Evolutionary conservation across 2,329 filamentous ascomycete species (phyloP).

Genomic region (Epichloe baconii): DNA sequence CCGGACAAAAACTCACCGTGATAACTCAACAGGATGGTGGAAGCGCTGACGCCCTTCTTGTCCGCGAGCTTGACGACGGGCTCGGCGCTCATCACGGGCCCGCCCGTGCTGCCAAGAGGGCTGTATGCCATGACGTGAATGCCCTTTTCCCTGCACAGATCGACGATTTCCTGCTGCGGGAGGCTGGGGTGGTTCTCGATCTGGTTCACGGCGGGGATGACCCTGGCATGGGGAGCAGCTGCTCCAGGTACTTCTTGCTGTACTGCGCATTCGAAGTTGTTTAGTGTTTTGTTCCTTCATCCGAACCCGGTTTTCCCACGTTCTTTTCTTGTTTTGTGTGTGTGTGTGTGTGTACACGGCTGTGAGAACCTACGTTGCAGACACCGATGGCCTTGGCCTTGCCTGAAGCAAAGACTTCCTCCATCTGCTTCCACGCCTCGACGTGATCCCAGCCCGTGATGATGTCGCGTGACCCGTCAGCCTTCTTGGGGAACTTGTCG

Average conservation of each 20-base stretch:
- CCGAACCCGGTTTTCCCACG: no score
- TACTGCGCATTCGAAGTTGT: constrained; percentile 24
- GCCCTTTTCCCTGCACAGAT: constrained; percentile 52
- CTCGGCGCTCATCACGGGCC: constrained; percentile 50
- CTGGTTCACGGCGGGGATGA: constrained; percentile 56
- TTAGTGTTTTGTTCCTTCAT: no score
- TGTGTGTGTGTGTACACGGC: not conserved
- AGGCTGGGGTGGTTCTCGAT: constrained; percentile 63
- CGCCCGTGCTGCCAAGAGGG: constrained; percentile 50
- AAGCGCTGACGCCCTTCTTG: constrained; percentile 47
- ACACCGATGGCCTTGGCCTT: constrained; percentile 43
- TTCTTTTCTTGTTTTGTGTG: not conserved
- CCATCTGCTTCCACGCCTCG: constrained; percentile 67
- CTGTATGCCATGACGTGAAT: constrained; percentile 64
- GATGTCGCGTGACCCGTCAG: constrained; percentile 64
- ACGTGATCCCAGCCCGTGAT: constrained; percentile 55
- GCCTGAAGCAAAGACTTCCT: constrained; percentile 47
- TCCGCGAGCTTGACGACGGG: constrained; percentile 50
- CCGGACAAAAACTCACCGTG: constrained; percentile 46
- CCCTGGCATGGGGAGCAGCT: constrained; percentile 35
- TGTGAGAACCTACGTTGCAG: constrained; percentile 31
- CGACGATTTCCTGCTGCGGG: constrained; percentile 59
- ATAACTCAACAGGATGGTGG: constrained; percentile 56
- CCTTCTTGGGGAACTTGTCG: constrained; percentile 60
- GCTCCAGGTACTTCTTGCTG: constrained; percentile 40